Percentiles rank a stretch among this genome's conserved stretches.
Evolutionary conservation across 495 filamentous ascomycete genomes (phyloP).

Genomic region (Aspergillus indologenus): DNA sequence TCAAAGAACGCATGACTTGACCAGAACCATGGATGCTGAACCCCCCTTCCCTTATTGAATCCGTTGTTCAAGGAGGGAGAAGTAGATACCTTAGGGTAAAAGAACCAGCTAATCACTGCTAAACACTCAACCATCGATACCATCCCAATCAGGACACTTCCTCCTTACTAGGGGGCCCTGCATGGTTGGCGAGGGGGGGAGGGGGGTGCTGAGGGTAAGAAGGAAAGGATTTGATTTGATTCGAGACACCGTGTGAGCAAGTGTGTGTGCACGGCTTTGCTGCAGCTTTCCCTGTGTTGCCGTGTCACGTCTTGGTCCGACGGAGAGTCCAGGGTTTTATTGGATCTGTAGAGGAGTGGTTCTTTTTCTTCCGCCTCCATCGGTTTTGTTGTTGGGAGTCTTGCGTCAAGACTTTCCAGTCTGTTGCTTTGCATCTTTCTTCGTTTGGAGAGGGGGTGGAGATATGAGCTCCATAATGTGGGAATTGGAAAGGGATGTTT

Average conservation of each 20-base stretch:
- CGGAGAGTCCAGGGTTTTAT: background rate
- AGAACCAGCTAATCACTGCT: constrained; percentile 5
- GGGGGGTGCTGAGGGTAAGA: too few relatives aligned
- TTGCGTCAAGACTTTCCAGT: too few relatives aligned
- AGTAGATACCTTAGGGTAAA: constrained; percentile 1
- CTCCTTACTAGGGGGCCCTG: background rate
- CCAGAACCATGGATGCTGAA: constrained; percentile 18
- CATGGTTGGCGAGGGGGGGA: background rate
- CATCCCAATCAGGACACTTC: constrained; percentile 8
- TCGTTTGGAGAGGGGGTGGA: background rate
- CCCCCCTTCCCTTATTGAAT: background rate
- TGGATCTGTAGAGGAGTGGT: background rate
- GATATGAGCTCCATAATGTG: background rate
- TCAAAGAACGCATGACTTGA: constrained; percentile 21
- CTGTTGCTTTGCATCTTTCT: too few relatives aligned
- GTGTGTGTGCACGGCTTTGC: background rate
- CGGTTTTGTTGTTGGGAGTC: background rate
- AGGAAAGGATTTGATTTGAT: constrained; percentile 5
- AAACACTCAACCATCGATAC: too few relatives aligned
- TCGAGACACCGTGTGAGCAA: background rate
- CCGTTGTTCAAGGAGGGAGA: constrained; percentile 8
- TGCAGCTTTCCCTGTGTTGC: constrained; percentile 14
- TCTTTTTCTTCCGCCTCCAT: constrained; percentile 1
- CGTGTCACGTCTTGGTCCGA: background rate
- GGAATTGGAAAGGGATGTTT: background rate